Base-by-base conservation (phyloP, 257 asterid genomes). In the Solanum appendiculatum region DNA sequence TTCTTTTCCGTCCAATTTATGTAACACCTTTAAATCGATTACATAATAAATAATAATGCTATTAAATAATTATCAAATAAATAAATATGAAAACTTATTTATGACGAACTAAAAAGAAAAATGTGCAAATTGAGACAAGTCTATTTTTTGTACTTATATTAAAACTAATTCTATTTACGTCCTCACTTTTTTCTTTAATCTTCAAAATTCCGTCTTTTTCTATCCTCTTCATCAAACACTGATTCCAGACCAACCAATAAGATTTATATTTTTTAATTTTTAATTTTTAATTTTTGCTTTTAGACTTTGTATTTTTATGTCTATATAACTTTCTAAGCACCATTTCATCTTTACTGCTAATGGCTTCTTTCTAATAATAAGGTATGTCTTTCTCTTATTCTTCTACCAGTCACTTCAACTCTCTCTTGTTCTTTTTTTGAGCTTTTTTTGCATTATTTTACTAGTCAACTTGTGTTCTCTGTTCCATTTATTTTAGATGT, bases 171-270 rank as follows among this genome's bases (percentile, higher is more conserved):
- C 88, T 92, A 34, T 77, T 58, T 18, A 6, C 86, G 18, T 91
- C 93, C 92, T 85, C 86, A 18, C 5, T 42, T 23, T 80, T 66
- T 27, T 72, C 8, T 13, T 72, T 34, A 68, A 16, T 82, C 73
- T 51, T 77, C 82, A 85, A 89, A 60, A 87, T 81, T 36, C 86
- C 63, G 16, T 66, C 69, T 42, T 36, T 63, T 72, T 56, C 85
- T 31, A 36, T 33, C 77, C 88, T 83, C 88, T 23, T 63, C 31
- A 8, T 84, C 56, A 83, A 74, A 36, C 90, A 70, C 90, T 86
- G 81, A 48, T 81, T 18, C 44, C 90, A 91, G 91, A 84, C 91
- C 92, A 93, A 91, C 91, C 92, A 89, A 77, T 87, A 90, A 87
- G 90, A 91, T 8, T 36, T 82, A 44, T 8, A 18, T 39, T 78